phyloP scores from a whole-genome alignment of 805 yeast genomes.

The Monosporozyma yasuniensis region DNA sequence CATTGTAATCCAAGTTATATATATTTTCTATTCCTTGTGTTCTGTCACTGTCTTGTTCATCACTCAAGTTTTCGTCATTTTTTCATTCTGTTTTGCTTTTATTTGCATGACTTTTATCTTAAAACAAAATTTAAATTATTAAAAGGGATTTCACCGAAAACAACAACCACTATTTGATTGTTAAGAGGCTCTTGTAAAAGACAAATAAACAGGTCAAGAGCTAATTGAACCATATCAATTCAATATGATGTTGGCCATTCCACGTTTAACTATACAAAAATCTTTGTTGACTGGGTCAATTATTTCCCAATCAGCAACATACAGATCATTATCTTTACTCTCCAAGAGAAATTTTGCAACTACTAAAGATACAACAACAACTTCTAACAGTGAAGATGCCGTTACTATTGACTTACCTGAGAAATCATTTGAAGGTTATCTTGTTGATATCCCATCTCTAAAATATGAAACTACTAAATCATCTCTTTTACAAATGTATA shows the following conservation, averaged over 20 bases:
- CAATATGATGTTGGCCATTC: not conserved
- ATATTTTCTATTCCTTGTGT: too few relatives aligned
- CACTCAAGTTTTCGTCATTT: not conserved
- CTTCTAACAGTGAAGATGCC: slow-evolving; percentile 15
- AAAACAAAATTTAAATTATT: not conserved
- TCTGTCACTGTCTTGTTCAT: too few relatives aligned
- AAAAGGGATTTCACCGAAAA: not conserved
- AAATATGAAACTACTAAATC: slow-evolving; percentile 72
- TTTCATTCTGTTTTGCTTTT: not conserved
- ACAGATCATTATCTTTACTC: not conserved
- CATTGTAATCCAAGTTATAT: too few relatives aligned
- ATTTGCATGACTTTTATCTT: not conserved
- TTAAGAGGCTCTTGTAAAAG: not conserved
- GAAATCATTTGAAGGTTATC: slow-evolving; percentile 76
- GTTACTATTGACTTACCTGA: slow-evolving; percentile 61
- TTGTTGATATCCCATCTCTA: slow-evolving; percentile 64
- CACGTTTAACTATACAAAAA: not conserved
- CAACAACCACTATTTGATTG: not conserved
- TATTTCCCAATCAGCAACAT: not conserved
- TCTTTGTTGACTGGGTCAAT: not conserved
- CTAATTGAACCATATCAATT: not conserved
- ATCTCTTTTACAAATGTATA: slow-evolving; percentile 82
- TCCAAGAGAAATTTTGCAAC: not conserved
- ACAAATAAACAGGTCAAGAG: not conserved
- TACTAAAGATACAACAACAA: slow-evolving; percentile 11